A percentile compares a stretch with the other conserved stretches of the same genome.
Conservation (phyloP, 768 basidiomycete species). For the Thelephora aurantiotincta region DNA sequence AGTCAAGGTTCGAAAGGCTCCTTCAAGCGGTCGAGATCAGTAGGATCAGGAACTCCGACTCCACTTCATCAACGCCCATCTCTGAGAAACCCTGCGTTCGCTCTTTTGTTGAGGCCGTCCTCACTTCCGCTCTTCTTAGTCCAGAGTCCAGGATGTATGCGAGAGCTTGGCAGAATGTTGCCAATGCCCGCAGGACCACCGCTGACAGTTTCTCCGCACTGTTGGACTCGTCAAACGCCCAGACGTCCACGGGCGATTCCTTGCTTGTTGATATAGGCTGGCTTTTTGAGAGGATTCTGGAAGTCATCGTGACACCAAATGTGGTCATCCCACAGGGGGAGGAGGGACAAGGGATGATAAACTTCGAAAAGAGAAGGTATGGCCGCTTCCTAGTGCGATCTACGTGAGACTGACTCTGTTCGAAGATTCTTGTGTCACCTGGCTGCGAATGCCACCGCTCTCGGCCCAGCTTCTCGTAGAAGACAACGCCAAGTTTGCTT, state of each 20-base stretch:
- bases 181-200: conserved; percentile 40
- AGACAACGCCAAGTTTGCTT: conserved; percentile 36
- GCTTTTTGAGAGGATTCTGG: conserved; percentile 70
- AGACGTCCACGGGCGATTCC: conserved; percentile 26
- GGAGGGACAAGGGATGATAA: conserved; percentile 48
- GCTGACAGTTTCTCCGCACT: conserved; percentile 50
- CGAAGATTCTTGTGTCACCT: conserved; percentile 56
- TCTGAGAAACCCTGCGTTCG: conserved; percentile 52
- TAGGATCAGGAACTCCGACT: conserved; percentile 31
- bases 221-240: conserved; percentile 29
- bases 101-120: conserved; percentile 69
- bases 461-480: conserved; percentile 25
- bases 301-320: conserved; percentile 65
- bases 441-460: conserved; percentile 36
- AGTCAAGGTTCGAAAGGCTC: conserved; percentile 59
- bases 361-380: conserved; percentile 74
- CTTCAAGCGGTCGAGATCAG: conserved; percentile 64
- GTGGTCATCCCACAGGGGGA: conserved; percentile 39
- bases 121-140: conserved; percentile 64
- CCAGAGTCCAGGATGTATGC: conserved; percentile 67
- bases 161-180: conserved; percentile 69
- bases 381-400: conserved; percentile 7
- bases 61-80: conserved; percentile 14
- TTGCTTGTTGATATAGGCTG: conserved; percentile 70
- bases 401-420: neutral